A percentile compares a stretch with the other conserved stretches of the same genome.
Evolutionary conservation across 352 stramenopile species (phyloP).

Genomic region (Pythium myriotylum): DNA sequence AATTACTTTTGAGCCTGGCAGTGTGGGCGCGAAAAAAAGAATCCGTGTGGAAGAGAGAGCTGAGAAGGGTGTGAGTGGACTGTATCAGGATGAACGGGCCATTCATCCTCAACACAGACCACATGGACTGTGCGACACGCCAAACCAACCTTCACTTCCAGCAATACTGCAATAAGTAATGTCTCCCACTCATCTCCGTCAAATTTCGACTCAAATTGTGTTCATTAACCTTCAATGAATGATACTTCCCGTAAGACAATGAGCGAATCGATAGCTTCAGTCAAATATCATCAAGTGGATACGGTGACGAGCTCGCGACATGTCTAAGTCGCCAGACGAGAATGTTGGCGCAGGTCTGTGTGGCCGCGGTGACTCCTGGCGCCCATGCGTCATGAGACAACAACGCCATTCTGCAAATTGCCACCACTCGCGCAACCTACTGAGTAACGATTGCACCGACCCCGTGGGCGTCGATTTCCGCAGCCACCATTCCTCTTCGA

Average conservation of each 20-base stretch:
- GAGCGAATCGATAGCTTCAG: no score
- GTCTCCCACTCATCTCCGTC: no score
- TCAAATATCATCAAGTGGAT: no score
- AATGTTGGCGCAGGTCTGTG: no score
- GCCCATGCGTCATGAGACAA: no score
- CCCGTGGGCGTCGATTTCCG: background rate
- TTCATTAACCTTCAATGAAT: no score
- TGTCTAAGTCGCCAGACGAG: no score
- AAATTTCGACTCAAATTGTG: no score
- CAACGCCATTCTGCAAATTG: background rate
- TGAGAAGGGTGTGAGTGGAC: background rate
- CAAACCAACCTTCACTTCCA: background rate
- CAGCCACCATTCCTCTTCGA: background rate
- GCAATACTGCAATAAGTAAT: no score
- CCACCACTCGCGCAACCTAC: background rate
- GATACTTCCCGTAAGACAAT: no score
- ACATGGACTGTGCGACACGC: background rate
- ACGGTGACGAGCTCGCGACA: no score
- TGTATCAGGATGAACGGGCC: background rate
- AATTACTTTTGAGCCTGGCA: background rate
- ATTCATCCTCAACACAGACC: constrained; percentile 11
- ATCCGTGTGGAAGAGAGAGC: constrained; percentile 25
- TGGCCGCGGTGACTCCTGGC: background rate
- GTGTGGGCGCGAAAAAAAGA: constrained; percentile 23
- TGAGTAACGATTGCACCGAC: background rate